phyloP scores from a whole-genome alignment of 2,329 filamentous ascomycete species.

The Arthrobotrys musiformis region DNA sequence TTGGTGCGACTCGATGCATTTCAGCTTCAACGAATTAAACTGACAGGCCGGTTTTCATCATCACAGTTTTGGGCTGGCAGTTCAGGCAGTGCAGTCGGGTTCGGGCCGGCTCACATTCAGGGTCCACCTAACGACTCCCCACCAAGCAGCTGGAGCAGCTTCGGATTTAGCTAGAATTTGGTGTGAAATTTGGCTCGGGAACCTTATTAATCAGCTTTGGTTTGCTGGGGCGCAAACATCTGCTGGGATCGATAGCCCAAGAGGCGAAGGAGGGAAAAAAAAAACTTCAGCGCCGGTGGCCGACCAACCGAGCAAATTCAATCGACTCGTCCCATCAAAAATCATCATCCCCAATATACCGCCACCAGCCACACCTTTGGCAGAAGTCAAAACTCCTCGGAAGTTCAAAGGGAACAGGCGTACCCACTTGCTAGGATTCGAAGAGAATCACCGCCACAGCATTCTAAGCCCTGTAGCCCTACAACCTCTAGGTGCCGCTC shows the following conservation, averaged over 20 bases:
- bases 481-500: conserved; percentile 4
- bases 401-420: neutral
- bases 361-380: conserved; percentile 25
- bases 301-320: conserved; percentile 51
- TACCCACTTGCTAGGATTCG: neutral
- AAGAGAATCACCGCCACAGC: conserved; percentile 15
- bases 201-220: neutral
- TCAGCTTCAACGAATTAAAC: conserved; percentile 2
- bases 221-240: conserved; percentile 2
- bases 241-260: neutral
- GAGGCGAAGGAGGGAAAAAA: conserved; percentile 28
- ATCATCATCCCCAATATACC: conserved; percentile 3
- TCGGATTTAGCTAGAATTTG: neutral
- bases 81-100: conserved; percentile 11
- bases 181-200: too few species aligned
- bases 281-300: conserved; percentile 53
- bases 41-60: neutral
- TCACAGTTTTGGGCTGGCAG: neutral
- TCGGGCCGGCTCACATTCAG: conserved; percentile 13
- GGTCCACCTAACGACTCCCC: neutral
- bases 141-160: neutral
- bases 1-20: conserved; percentile 45
- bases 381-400: neutral
- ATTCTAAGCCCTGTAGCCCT: neutral
- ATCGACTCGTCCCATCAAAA: conserved; percentile 22